phyloP scores from a whole-genome alignment of 768 basidiomycete genomes.

The Macrolepiota fuliginosa region DNA sequence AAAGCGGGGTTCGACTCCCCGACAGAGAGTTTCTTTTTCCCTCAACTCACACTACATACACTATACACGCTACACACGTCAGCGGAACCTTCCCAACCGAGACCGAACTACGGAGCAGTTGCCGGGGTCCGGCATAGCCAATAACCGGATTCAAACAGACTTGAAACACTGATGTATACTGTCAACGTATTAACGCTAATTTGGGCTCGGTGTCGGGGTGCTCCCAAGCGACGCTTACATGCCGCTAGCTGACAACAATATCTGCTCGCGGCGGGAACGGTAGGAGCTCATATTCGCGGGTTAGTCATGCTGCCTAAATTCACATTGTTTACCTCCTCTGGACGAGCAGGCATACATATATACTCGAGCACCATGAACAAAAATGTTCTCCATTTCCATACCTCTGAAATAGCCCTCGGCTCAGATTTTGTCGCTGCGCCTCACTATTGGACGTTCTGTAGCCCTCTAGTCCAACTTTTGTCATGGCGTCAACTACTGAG shows the following conservation, averaged over 20 bases:
- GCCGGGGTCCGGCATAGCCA: neutral
- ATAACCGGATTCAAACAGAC: neutral
- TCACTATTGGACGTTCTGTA: neutral
- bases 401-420: too few species aligned
- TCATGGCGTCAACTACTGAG: neutral
- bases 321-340: too few species aligned
- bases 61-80: neutral
- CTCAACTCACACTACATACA: neutral
- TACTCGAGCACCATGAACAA: too few species aligned
- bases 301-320: neutral
- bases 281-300: too few species aligned
- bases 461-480: neutral
- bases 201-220: neutral
- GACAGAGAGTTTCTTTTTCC: conserved; percentile 12
- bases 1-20: conserved; percentile 20
- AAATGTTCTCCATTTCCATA: too few species aligned
- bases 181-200: too few species aligned
- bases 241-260: neutral
- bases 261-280: too few species aligned
- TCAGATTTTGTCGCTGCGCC: too few species aligned
- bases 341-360: too few species aligned
- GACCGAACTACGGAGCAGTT: neutral
- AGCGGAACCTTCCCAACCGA: neutral
- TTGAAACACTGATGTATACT: neutral
- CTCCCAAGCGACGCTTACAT: neutral